These are phyloP conservation scores for Hydrangea macrophylla DNA, from an alignment of 148 eudicot species.

Conservation along the genomic window DNA sequence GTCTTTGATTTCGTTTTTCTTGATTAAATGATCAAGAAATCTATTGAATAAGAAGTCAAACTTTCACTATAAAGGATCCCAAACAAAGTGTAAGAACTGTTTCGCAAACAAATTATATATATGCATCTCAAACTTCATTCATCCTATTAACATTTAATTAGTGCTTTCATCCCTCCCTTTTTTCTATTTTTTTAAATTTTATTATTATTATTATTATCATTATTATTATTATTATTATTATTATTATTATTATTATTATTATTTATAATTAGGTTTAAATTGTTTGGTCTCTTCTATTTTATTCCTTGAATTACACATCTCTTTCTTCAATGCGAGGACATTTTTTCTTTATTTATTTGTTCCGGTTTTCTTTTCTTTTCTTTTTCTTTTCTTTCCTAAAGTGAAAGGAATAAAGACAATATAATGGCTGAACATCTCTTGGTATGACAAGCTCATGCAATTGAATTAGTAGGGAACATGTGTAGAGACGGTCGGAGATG, in stretches of 20 bases:
- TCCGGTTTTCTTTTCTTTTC: background rate
- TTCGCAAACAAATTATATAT: too few relatives aligned
- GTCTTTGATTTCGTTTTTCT: background rate
- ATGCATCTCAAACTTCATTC: background rate
- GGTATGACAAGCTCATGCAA: background rate
- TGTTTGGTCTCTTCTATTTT: background rate
- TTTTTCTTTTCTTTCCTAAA: too few relatives aligned
- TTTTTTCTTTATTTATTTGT: background rate
- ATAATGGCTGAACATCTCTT: background rate
- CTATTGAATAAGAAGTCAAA: background rate
- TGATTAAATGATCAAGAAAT: background rate
- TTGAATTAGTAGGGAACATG: background rate
- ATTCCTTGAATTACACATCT: background rate
- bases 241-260: too few relatives aligned
- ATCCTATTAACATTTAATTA: background rate
- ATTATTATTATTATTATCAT: background rate
- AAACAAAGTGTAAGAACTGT: background rate
- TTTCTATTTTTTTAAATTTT: too few relatives aligned
- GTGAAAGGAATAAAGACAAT: too few relatives aligned
- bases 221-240: too few relatives aligned
- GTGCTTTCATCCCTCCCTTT: background rate
- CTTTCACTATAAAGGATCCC: background rate
- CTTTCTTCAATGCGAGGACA: background rate
- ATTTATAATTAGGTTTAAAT: background rate
- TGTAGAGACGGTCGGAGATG: background rate